Evolutionary conservation across 1,139 yeast genomes (phyloP).

Genomic region (Hansenula sp.): DNA sequence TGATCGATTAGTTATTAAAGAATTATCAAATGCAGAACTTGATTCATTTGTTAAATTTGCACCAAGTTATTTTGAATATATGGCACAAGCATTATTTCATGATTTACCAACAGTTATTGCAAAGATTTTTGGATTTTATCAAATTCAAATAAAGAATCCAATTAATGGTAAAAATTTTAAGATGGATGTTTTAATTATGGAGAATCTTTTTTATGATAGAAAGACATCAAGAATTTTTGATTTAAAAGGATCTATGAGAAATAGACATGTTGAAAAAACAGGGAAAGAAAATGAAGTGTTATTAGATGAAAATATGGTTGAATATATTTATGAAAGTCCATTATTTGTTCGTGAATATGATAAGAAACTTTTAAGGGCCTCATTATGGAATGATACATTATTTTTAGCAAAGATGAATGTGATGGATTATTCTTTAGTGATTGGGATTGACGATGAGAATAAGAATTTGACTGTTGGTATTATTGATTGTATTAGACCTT

Average conservation of each 20-base stretch:
- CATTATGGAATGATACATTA: slow-evolving; percentile 91
- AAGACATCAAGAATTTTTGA: slow-evolving; percentile 88
- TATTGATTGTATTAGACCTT: slow-evolving; percentile 91
- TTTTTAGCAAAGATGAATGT: slow-evolving; percentile 96
- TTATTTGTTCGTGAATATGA: slow-evolving; percentile 91
- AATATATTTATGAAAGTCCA: slow-evolving; percentile 93
- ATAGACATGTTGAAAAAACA: slow-evolving; percentile 93
- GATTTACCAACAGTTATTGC: slow-evolving; percentile 93
- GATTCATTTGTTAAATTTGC: slow-evolving; percentile 95
- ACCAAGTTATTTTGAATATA: slow-evolving; percentile 93
- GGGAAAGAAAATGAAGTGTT: slow-evolving; percentile 94
- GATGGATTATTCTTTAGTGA: slow-evolving; percentile 95
- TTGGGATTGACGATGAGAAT: slow-evolving; percentile 75
- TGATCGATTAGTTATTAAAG: slow-evolving; percentile 85
- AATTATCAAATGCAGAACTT: slow-evolving; percentile 79
- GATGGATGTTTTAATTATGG: slow-evolving; percentile 94
- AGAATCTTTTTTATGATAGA: slow-evolving; percentile 82
- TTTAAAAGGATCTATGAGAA: slow-evolving; percentile 96
- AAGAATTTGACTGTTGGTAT: slow-evolving; percentile 84
- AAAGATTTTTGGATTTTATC: slow-evolving; percentile 93
- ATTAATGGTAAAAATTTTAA: slow-evolving; percentile 71
- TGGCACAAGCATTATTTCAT: slow-evolving; percentile 92
- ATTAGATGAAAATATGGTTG: slow-evolving; percentile 97
- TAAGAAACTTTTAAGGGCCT: slow-evolving; percentile 77
- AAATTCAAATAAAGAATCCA: slow-evolving; percentile 80